A percentile compares a stretch with the other conserved stretches of the same genome.
phyloP scores from a whole-genome alignment of 2,329 filamentous ascomycete genomes.

The Phaeosphaeria sp. region DNA sequence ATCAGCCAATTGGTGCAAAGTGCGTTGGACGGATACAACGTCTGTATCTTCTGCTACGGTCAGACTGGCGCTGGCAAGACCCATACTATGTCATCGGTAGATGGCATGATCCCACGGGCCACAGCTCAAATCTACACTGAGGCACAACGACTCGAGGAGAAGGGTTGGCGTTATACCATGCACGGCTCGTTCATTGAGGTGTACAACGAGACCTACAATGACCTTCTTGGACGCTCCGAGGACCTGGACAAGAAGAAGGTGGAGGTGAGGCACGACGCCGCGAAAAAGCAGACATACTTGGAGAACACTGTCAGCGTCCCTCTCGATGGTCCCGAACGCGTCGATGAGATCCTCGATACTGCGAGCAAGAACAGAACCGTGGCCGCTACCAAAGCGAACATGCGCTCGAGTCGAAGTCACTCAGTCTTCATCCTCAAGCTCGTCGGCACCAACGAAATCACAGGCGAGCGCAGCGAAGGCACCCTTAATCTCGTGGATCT shows the following conservation, averaged over 20 bases:
- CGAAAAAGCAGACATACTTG: conserved; percentile 81
- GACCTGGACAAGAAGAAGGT: conserved; percentile 81
- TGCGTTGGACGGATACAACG: conserved; percentile 95
- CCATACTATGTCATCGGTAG: conserved; percentile 91
- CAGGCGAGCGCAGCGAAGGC: conserved; percentile 85
- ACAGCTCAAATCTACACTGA: conserved; percentile 94
- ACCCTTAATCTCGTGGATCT: conserved; percentile 96
- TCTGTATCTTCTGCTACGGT: conserved; percentile 98
- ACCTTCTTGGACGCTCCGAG: conserved; percentile 77
- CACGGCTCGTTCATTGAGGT: conserved; percentile 96
- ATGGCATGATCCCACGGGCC: conserved; percentile 95
- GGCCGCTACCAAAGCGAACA: conserved; percentile 96
- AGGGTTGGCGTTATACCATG: conserved; percentile 94
- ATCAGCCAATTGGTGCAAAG: conserved; percentile 97
- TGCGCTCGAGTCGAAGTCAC: conserved; percentile 91
- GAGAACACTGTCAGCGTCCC: conserved; percentile 78
- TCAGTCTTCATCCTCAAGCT: conserved; percentile 90
- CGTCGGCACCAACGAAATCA: conserved; percentile 71
- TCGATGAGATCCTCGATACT: conserved; percentile 78
- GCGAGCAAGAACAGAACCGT: conserved; percentile 89
- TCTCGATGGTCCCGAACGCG: conserved; percentile 79
- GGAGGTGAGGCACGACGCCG: conserved; percentile 86
- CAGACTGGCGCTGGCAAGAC: conserved; percentile 98
- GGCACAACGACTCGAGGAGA: conserved; percentile 80
- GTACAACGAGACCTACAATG: conserved; percentile 97